Conservation (phyloP, 805 yeast genomes). For the Torulaspora indica region DNA sequence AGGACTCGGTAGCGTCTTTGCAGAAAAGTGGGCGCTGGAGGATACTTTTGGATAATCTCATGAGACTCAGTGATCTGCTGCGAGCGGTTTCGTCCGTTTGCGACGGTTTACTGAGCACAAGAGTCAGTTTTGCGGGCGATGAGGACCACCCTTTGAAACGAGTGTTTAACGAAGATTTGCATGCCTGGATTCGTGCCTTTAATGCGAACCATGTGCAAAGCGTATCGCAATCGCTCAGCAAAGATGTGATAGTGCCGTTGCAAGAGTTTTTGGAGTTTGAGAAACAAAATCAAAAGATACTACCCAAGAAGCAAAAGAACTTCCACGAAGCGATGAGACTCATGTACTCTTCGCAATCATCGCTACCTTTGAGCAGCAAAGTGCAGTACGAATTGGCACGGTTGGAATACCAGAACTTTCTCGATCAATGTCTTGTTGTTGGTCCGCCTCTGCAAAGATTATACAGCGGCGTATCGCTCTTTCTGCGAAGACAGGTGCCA, state of each 20-base stretch:
- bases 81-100: slow-evolving; percentile 1
- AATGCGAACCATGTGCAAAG: neutral
- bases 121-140: neutral
- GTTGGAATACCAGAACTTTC: slow-evolving; percentile 15
- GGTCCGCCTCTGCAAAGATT: slow-evolving; percentile 11
- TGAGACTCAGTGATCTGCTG: slow-evolving; percentile 5
- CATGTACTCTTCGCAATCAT: slow-evolving; percentile 11
- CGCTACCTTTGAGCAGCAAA: slow-evolving; percentile 7
- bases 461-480: slow-evolving; percentile 1
- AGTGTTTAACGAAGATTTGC: slow-evolving; percentile 6
- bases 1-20: slow-evolving; percentile 2
- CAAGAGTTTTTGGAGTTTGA: slow-evolving; percentile 6
- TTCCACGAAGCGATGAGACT: slow-evolving; percentile 16
- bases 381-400: slow-evolving; percentile 17
- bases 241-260: slow-evolving; percentile 7
- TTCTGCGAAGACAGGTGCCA: neutral
- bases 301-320: slow-evolving; percentile 10
- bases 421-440: slow-evolving; percentile 6
- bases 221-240: slow-evolving; percentile 1
- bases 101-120: neutral
- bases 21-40: slow-evolving; percentile 7
- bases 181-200: slow-evolving; percentile 2
- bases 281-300: slow-evolving; percentile 8
- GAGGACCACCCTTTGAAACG: slow-evolving; percentile 6
- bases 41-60: slow-evolving; percentile 1